Evolutionary conservation across 805 yeast species (phyloP), one percentile per base, ranked within the genome.

Genomic region (Brettanomyces custersianus): DNA sequence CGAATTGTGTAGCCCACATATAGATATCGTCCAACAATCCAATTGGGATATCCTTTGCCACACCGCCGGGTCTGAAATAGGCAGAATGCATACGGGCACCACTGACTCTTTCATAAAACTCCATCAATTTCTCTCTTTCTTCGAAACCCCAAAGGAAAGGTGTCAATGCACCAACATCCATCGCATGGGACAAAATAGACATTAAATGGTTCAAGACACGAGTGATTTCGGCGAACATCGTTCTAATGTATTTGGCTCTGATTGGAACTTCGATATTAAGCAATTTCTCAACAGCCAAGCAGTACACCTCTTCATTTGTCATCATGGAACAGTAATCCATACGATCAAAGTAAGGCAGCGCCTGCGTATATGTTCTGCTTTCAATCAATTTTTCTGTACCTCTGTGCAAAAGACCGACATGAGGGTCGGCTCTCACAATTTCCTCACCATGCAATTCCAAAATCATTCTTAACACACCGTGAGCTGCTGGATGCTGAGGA

Each of bases 1-100:
- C 95, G 49, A 85, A 85, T 66, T 85, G 95, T 18, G 95, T 85
- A 38, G 94, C 94, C 95, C 95, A 85, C 90, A 84, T 84, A 62
- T 82, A 85, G 46, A 85, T 85, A 57, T 85, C 95, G 60, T 85
- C 95, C 50, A 85, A 71, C 53, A 85, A 59, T 35, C 95, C 95
- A 28, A 74, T 79, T 19, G 95, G 95, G 41, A 85, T 61, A 63
- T 85, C 95, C 62, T 81, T 94, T 16, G 90, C 65, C 15, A 85
- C 95, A 54, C 95, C 95, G 52, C 95, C 95, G 37, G 95, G 95
- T 65, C 95, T 74, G 43, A 82, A 78, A 50, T 85, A 85, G 28
- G 94, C 94, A 20, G 87, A 70, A 62, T 85, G 95, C 60, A 85
- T 69, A 64, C 95, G 76, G 15, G 95, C 94, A 43, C 95, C 95